Evolutionary conservation across 306 rosid species (phyloP).

Genomic region (Cucurbita ficifolia): DNA sequence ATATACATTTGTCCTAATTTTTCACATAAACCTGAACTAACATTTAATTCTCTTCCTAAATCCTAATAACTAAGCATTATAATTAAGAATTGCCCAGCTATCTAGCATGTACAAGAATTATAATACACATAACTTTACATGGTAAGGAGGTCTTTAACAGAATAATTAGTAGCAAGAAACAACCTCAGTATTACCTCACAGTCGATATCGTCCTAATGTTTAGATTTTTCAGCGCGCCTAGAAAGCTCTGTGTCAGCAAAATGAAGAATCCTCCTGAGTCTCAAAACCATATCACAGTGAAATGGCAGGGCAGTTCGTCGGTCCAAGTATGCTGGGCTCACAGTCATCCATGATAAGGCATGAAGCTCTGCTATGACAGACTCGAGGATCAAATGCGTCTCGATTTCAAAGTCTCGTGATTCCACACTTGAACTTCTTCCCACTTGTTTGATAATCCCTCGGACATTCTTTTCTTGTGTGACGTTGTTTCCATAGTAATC

Average conservation of each 20-base stretch:
- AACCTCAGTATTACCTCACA: slow-evolving; percentile 6
- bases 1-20: slow-evolving; percentile 8
- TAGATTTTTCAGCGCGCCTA: slow-evolving; percentile 52
- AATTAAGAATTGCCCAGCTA: slow-evolving; percentile 1
- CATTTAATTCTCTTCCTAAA: not conserved
- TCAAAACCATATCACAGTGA: slow-evolving; percentile 95
- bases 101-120: slow-evolving; percentile 6
- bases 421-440: slow-evolving; percentile 59
- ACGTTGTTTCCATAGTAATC: slow-evolving; percentile 71
- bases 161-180: not conserved
- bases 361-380: slow-evolving; percentile 91
- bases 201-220: slow-evolving; percentile 12
- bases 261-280: slow-evolving; percentile 86
- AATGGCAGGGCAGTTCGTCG: slow-evolving; percentile 83
- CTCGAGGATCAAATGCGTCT: slow-evolving; percentile 72
- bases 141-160: not conserved
- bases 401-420: slow-evolving; percentile 56
- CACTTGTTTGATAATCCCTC: slow-evolving; percentile 47
- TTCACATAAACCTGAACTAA: slow-evolving; percentile 1
- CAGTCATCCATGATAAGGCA: slow-evolving; percentile 93
- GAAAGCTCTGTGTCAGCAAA: slow-evolving; percentile 87
- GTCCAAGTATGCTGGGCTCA: slow-evolving; percentile 80
- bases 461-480: slow-evolving; percentile 48
- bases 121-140: slow-evolving; percentile 8
- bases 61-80: slow-evolving; percentile 4